These are phyloP conservation scores for Blastosporella zonata DNA, from an alignment of 1,284 basidiomycete genomes.

Conservation along the genomic window DNA sequence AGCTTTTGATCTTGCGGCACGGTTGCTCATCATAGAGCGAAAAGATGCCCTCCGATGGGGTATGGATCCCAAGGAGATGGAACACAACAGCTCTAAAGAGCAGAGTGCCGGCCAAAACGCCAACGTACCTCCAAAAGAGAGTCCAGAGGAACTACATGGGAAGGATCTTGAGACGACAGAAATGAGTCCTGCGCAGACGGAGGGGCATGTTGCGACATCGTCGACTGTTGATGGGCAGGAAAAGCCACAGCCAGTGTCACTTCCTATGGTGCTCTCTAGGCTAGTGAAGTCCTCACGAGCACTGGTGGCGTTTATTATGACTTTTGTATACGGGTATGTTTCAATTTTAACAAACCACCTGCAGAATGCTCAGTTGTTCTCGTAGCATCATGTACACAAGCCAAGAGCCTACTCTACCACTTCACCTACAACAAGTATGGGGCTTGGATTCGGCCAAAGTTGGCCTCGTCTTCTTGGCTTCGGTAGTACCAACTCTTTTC, in stretches of 20 bases:
- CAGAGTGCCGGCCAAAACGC: neutral
- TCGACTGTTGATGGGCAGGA: neutral
- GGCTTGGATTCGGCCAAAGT: slow-evolving; percentile 57
- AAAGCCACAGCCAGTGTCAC: slow-evolving; percentile 25
- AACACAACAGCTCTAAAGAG: neutral
- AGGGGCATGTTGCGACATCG: neutral
- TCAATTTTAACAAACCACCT: slow-evolving; percentile 1
- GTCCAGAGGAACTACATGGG: neutral
- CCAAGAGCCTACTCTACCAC: slow-evolving; percentile 64
- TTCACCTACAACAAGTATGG: slow-evolving; percentile 64
- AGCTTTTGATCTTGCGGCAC: slow-evolving; percentile 58
- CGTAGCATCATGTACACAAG: slow-evolving; percentile 50
- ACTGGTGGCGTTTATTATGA: slow-evolving; percentile 46
- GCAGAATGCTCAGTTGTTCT: neutral
- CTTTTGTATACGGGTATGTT: slow-evolving; percentile 60
- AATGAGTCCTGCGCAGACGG: neutral
- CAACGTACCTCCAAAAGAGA: neutral
- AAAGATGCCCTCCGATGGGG: slow-evolving; percentile 55
- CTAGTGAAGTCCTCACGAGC: slow-evolving; percentile 57
- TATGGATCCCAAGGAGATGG: slow-evolving; percentile 37
- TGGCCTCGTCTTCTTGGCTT: slow-evolving; percentile 70
- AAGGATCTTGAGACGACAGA: neutral
- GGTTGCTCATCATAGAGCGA: slow-evolving; percentile 62
- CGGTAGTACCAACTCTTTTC: slow-evolving; percentile 64
- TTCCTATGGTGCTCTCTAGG: slow-evolving; percentile 40